A percentile compares a stretch with the other conserved stretches of the same genome.
Conservation (phyloP, 1,284 basidiomycete species). For the Ceratobasidium sp. region DNA sequence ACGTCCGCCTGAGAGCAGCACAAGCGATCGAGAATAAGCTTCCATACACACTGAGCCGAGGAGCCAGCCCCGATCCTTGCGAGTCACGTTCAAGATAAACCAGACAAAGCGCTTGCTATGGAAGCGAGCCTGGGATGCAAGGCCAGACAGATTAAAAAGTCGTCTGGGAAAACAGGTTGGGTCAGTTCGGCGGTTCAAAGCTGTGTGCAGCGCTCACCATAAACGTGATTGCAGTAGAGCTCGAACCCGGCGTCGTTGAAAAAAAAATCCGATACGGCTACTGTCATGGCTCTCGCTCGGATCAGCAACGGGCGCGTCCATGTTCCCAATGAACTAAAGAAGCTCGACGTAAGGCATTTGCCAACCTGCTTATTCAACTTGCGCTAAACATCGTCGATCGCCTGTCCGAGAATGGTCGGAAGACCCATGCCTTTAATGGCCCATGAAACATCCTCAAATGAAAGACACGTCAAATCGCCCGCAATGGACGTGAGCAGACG, state of each 20-base stretch:
- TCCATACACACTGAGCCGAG: conserved; percentile 89
- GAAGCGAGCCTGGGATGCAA: conserved; percentile 89
- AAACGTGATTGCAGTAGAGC: conserved; percentile 96
- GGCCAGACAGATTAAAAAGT: conserved; percentile 90
- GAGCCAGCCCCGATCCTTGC: conserved; percentile 97
- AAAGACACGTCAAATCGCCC: neutral
- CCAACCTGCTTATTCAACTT: conserved; percentile 89
- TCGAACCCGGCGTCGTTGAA: conserved; percentile 95
- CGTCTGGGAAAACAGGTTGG: conserved; percentile 63
- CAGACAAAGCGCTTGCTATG: conserved; percentile 92
- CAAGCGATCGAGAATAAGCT: conserved; percentile 89
- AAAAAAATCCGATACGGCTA: conserved; percentile 89
- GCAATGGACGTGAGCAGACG: conserved; percentile 79
- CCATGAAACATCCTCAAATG: conserved; percentile 48
- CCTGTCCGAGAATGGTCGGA: conserved; percentile 96
- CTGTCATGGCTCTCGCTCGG: conserved; percentile 86
- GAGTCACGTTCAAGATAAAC: conserved; percentile 98
- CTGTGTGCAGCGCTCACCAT: conserved; percentile 70
- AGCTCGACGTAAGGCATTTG: conserved; percentile 89
- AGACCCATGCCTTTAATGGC: conserved; percentile 94
- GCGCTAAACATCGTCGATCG: conserved; percentile 90
- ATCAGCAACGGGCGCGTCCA: conserved; percentile 87
- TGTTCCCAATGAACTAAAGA: conserved; percentile 86
- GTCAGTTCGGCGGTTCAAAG: neutral
- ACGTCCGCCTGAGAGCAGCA: conserved; percentile 86